Base-by-base conservation (phyloP, 2,329 filamentous ascomycete species). In the Fusarium austroafricanum region DNA sequence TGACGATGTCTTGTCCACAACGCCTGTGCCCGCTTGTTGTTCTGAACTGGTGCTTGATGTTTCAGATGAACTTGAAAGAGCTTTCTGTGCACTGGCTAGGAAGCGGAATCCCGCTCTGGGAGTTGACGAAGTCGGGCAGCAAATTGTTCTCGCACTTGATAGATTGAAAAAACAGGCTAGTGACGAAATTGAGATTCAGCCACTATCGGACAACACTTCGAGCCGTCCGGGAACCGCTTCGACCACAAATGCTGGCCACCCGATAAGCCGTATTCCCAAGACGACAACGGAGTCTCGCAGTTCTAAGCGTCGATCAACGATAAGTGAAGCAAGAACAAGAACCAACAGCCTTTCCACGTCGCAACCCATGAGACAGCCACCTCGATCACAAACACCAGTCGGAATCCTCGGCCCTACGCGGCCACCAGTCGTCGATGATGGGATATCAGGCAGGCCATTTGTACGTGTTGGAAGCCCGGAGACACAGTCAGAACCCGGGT, bases 401-500 rank as follows among this genome's bases (percentile, higher is more conserved):
- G 71, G 70, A 5, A 75, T 67, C 33, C 62, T 65, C 10, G 61
- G 58, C 6, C 39, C 59, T 18, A 42, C 69, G n/a, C 72, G 73
- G 17, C 71, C 68, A 9, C 70, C 71, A 23, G 40, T 68, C 10
- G 60, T 75, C 9, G 80, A 84, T 51, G 84, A 86, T 65, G 86
- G 86, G 11, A 85, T 88, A 28, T 83, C 85, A 9, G 84, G 86
- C 21, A 85, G 77, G 62, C 86, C 86, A 0, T 88, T 88, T 68
- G 75, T 85, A 14, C 80, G 84, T 23, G 83, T 86, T 17, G 77
- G 76, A 31, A 79, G 76, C 15, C 73, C 77, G 3, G 77, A 78
- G 18, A 68, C 75, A 29, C 64, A 74, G 8, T 68, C 60, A 8
- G 64, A 73, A 29, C 45, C 62, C 4, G 51, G 69, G 10, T 70